These are phyloP conservation scores for Yamadazyma akitaensis DNA, from an alignment of 805 yeast genomes.

Conservation along the genomic window DNA sequence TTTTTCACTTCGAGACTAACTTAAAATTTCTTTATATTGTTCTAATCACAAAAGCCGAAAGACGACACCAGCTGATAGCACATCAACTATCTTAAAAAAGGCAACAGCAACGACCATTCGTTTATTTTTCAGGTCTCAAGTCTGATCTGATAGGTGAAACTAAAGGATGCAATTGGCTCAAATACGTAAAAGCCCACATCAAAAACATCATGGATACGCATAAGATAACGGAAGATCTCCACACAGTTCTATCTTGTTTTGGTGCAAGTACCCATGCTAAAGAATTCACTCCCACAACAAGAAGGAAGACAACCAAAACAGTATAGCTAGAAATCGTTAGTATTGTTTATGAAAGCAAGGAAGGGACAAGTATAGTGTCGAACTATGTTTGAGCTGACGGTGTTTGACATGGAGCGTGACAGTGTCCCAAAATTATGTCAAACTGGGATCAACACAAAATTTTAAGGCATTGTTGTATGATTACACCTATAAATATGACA, in stretches of 20 bases:
- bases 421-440: background rate
- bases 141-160: conserved; percentile 90
- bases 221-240: conserved; percentile 51
- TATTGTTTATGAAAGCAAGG: background rate
- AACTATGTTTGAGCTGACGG: too few species aligned
- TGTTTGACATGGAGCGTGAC: too few species aligned
- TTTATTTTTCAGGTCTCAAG: conserved; percentile 66
- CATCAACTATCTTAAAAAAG: background rate
- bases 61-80: too few species aligned
- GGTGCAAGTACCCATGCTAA: conserved; percentile 86
- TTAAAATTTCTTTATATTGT: too few species aligned
- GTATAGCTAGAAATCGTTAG: conserved; percentile 52
- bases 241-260: conserved; percentile 56
- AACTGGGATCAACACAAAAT: background rate
- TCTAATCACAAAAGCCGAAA: too few species aligned
- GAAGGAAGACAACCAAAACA: conserved; percentile 60
- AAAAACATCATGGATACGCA: conserved; percentile 74
- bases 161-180: conserved; percentile 84
- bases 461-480: background rate
- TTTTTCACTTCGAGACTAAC: too few species aligned
- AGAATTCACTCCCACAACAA: conserved; percentile 56
- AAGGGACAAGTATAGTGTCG: too few species aligned
- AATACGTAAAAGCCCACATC: conserved; percentile 92
- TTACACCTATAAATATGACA: background rate
- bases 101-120: background rate